Percentiles rank a stretch among this genome's conserved stretches.
These are phyloP conservation scores for Dichomitus squalens DNA, from an alignment of 1,284 basidiomycete genomes.

Conservation along the genomic window DNA sequence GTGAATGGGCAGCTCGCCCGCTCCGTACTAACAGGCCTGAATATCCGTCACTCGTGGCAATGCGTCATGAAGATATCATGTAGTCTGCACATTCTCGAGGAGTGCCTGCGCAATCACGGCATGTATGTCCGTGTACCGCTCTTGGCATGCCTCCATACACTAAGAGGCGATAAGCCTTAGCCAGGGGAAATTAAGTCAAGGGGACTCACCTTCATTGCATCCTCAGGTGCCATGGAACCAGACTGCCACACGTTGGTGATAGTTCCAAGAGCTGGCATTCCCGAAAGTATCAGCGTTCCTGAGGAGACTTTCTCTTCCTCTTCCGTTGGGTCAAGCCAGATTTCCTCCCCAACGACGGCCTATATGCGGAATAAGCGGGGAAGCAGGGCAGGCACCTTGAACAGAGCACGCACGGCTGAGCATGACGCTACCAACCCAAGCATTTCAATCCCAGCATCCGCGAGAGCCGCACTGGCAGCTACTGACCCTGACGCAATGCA, in stretches of 20 bases:
- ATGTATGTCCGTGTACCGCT: conserved; percentile 74
- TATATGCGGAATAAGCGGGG: conserved; percentile 33
- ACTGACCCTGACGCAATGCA: conserved; percentile 85
- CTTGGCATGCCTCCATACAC: conserved; percentile 70
- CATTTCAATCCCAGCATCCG: conserved; percentile 88
- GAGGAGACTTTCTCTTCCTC: conserved; percentile 59
- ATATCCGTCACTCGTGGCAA: too few relatives aligned
- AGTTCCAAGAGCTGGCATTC: conserved; percentile 89
- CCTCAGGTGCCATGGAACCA: conserved; percentile 57
- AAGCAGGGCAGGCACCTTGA: neutral
- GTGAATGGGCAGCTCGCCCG: too few relatives aligned
- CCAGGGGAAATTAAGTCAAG: neutral
- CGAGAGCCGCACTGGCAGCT: conserved; percentile 89
- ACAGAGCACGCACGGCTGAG: conserved; percentile 61
- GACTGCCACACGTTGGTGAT: conserved; percentile 83
- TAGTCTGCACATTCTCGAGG: conserved; percentile 41
- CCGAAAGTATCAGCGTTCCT: conserved; percentile 74
- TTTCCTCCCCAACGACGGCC: conserved; percentile 55
- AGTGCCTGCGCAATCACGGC: conserved; percentile 71
- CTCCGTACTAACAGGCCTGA: too few relatives aligned
- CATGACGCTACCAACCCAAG: conserved; percentile 82
- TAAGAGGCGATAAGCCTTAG: conserved; percentile 30
- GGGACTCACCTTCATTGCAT: conserved; percentile 57
- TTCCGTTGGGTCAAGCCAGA: conserved; percentile 81
- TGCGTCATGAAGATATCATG: too few relatives aligned